Evolutionary conservation across 345 rosid genomes (phyloP).

Genomic region (Eucalyptus curtisii): DNA sequence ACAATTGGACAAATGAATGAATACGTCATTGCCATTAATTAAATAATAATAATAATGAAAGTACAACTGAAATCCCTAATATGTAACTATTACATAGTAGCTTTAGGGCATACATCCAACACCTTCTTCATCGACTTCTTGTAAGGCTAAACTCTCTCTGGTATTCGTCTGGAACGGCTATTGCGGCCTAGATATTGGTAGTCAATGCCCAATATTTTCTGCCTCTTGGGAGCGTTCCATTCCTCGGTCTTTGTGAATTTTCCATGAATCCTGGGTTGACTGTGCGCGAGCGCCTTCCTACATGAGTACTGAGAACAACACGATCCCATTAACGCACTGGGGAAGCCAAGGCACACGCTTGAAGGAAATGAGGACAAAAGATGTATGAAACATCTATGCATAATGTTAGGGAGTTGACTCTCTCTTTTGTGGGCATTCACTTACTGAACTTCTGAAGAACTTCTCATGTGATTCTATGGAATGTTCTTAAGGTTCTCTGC

Average conservation of each 20-base stretch:
- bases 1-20: too few relatives aligned
- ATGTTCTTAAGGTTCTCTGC: background rate
- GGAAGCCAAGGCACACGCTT: background rate
- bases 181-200: background rate
- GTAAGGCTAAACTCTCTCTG: background rate
- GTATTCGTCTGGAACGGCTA: background rate
- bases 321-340: background rate
- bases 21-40: too few relatives aligned
- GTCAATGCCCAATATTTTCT: background rate
- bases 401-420: background rate
- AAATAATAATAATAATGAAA: too few relatives aligned
- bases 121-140: background rate
- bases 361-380: background rate
- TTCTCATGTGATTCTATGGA: background rate
- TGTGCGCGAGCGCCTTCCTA: slow-evolving; percentile 94
- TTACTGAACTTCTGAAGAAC: background rate
- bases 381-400: background rate
- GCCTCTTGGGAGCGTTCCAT: slow-evolving; percentile 23
- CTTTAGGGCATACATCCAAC: too few relatives aligned
- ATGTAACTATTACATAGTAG: too few relatives aligned
- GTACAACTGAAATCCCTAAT: too few relatives aligned
- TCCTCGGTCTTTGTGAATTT: slow-evolving; percentile 93
- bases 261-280: slow-evolving; percentile 93
- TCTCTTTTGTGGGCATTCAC: background rate
- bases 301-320: slow-evolving; percentile 64